Conservation (phyloP, 768 basidiomycete genomes). For the Rhizopogon salebrosus region DNA sequence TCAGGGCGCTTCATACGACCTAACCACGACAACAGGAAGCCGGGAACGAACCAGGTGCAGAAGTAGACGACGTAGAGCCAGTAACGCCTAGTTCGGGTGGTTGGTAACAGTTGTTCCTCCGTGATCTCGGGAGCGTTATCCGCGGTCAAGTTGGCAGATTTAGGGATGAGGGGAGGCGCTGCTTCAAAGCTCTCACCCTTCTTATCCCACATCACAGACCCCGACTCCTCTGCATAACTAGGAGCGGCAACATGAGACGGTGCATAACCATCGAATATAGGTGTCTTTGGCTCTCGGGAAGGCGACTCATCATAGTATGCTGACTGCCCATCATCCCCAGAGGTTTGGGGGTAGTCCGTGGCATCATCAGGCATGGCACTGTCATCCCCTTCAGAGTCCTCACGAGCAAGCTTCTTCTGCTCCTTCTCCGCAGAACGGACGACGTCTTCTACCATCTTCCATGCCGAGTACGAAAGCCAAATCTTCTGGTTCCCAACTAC, state of each 20-base stretch:
- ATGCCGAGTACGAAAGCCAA: constrained; percentile 51
- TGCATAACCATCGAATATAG: constrained; percentile 20
- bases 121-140: constrained; percentile 41
- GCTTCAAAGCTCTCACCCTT: constrained; percentile 27
- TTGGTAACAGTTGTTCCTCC: constrained; percentile 51
- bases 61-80: constrained; percentile 55
- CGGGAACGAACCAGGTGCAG: constrained; percentile 52
- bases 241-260: constrained; percentile 18
- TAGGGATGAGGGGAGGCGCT: constrained; percentile 28
- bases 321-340: constrained; percentile 24
- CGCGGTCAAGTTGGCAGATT: constrained; percentile 33
- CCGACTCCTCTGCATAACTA: constrained; percentile 28
- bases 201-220: constrained; percentile 39
- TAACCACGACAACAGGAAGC: constrained; percentile 40
- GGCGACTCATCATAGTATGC: constrained; percentile 28
- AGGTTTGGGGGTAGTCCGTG: constrained; percentile 34
- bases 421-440: constrained; percentile 49
- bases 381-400: constrained; percentile 41
- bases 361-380: constrained; percentile 36
- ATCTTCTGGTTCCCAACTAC: constrained; percentile 47
- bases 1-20: constrained; percentile 69
- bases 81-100: constrained; percentile 48
- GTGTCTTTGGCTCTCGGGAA: constrained; percentile 25
- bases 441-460: constrained; percentile 59
- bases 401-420: constrained; percentile 34